phyloP scores from a whole-genome alignment of 495 filamentous ascomycete species.

The Penicillium alfredii region DNA sequence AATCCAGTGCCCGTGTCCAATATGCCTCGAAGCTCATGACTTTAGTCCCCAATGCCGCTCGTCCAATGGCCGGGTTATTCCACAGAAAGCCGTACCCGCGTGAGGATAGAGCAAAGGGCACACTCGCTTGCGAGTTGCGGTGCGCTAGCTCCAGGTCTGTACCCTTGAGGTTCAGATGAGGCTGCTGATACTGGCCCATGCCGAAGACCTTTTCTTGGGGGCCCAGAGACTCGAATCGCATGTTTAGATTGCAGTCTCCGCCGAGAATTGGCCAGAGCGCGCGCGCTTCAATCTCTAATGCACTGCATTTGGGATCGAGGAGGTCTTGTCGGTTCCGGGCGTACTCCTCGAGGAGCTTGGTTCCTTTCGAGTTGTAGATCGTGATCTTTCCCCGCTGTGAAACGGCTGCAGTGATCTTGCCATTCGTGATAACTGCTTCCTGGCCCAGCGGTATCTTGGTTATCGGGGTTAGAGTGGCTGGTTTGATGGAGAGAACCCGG shows the following conservation, averaged over 20 bases:
- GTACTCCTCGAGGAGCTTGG: slow-evolving; percentile 50
- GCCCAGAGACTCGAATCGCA: slow-evolving; percentile 47
- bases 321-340: slow-evolving; percentile 46
- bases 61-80: slow-evolving; percentile 53
- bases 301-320: slow-evolving; percentile 49
- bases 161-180: slow-evolving; percentile 50
- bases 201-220: slow-evolving; percentile 51
- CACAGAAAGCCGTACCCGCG: slow-evolving; percentile 53
- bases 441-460: slow-evolving; percentile 22
- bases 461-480: slow-evolving; percentile 5
- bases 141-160: slow-evolving; percentile 53
- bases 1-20: slow-evolving; percentile 48
- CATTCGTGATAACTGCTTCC: slow-evolving; percentile 44
- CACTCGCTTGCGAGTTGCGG: slow-evolving; percentile 54
- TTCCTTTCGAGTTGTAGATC: slow-evolving; percentile 40
- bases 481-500: slow-evolving; percentile 44
- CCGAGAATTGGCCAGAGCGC: slow-evolving; percentile 49
- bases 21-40: slow-evolving; percentile 54
- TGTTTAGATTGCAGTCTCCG: slow-evolving; percentile 48
- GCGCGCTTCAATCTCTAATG: slow-evolving; percentile 46
- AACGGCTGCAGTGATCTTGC: slow-evolving; percentile 45
- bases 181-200: slow-evolving; percentile 60
- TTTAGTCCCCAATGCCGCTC: slow-evolving; percentile 51
- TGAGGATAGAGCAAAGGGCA: slow-evolving; percentile 50
- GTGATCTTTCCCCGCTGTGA: slow-evolving; percentile 44